Evolutionary conservation across 2,329 filamentous ascomycete genomes (phyloP).

Genomic region (Albifimbria verrucaria): DNA sequence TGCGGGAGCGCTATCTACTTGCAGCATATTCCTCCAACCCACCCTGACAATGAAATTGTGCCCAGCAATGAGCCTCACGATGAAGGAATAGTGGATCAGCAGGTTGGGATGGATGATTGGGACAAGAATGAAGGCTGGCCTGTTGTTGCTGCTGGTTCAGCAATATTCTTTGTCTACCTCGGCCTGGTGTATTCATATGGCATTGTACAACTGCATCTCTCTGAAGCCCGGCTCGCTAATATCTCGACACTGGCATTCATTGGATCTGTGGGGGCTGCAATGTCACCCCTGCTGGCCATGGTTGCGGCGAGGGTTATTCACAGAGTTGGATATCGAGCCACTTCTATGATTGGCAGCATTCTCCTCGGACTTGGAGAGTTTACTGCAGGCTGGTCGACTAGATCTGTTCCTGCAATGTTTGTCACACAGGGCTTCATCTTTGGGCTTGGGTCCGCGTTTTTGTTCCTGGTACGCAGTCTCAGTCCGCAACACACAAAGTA

Average conservation of each 20-base stretch:
- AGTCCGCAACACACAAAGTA: neutral
- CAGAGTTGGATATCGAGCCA: conserved; percentile 18
- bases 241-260: conserved; percentile 25
- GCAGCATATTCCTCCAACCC: neutral
- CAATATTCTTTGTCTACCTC: conserved; percentile 21
- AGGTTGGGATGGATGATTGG: neutral
- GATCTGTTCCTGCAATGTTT: conserved; percentile 19
- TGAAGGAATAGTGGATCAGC: neutral
- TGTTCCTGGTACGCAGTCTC: conserved; percentile 15
- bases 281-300: conserved; percentile 16
- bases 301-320: conserved; percentile 20
- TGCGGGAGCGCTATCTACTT: neutral
- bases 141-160: neutral
- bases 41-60: neutral
- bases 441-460: conserved; percentile 18
- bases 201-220: conserved; percentile 24
- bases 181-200: conserved; percentile 28
- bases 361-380: conserved; percentile 27
- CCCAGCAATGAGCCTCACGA: neutral
- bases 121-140: neutral
- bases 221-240: conserved; percentile 17
- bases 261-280: conserved; percentile 12
- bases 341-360: conserved; percentile 17
- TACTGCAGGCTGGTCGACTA: conserved; percentile 21
- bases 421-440: conserved; percentile 22